Base-by-base conservation (phyloP, 345 rosid genomes). In the Brassica napus region DNA sequence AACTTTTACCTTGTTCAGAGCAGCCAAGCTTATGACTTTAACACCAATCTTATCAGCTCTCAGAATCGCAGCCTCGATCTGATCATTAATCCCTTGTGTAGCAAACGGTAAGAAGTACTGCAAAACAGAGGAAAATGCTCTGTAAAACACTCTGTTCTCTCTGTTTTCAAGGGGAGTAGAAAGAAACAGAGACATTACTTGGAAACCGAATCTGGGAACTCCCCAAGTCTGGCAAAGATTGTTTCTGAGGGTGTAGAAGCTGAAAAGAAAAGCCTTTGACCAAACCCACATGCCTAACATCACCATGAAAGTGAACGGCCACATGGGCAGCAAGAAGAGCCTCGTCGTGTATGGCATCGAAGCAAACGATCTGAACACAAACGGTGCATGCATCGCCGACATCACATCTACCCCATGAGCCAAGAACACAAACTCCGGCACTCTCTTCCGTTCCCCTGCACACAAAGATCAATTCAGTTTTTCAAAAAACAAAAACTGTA, bases 41-140 rank as follows among this genome's bases (percentile, higher is more conserved):
- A 96, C 91, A 31, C 99, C 99, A 37, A 90, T 64, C 70, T 80
- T 85, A 81, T 96, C 92, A 8, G 98, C 99, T 52, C 76, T 86
- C 3, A 96, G 80, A 47, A 96, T 96, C 39, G 98, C 97, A 49
- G 77, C 80, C 76, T 96, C 99, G 2, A 96, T 96, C 11, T 83
- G 89, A 31, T 89, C 82, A 80, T 96, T 96, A 59, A 93, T 96
- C 0, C 99, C 99, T 14, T 87, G 84, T 59, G 82, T 85, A 24
- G 98, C 97, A 88, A 92, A 89, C 44, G 99, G 98, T 83, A 96
- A 87, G 82, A 96, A 96, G 72, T 96, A 96, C 99, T 96, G 89
- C 87, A 82, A 47, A 8, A 9, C 23, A 54, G 42, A 52, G 32
- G 15, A 78, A 54, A 68, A 49, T n/a, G 16, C 47, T 54, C 49